Base-by-base conservation (phyloP, 78 protist species). In the Dictyostelium firmibasis region DNA sequence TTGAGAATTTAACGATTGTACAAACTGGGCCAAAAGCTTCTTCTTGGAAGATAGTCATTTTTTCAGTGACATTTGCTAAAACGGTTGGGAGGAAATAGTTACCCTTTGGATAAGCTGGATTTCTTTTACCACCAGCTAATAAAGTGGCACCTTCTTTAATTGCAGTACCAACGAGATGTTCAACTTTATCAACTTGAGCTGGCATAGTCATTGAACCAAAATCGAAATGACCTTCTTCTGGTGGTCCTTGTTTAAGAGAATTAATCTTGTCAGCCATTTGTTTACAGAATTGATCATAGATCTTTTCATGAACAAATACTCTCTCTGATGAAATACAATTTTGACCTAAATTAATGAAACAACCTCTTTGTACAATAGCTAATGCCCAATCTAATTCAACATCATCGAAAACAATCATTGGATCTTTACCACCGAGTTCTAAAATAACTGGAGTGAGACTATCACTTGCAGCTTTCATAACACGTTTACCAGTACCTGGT, bases 201-300 rank as follows among this genome's bases (percentile, higher is more conserved):
- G 96, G 92, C 98, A 97, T 97, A 20, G 96, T 83, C 96, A 94
- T 97, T 23, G 98, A 91, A 25, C 97, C 98, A 60, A 89, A 86
- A 57, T 95, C 98, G 41, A 43, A 57, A 69, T 74, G 96, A 11
- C 88, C 97, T 11, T 53, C 83, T 38, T 70, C 82, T 13, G 94
- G 96, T 33, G 92, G 84, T 50, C 98, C 98, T 72, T 94, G 97
- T 20, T 43, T 77, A 18, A 91, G 53, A 5, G 83, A 77, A 35
- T 81, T 81, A 69, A 85, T 78, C 36, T 53, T 18, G 0, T 76
- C 84, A 6, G 87, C 75, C 93, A 94, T 74, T 33, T 33, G 29
- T 60, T 72, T 77, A 43, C 84, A 43, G 25, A 94, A 94, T 84
- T 83, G 82, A 76, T 95, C 97, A 13, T 85, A 87, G 35, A 91